phyloP scores from a whole-genome alignment of 805 yeast genomes.

The Dipodascopsis uninucleata region DNA sequence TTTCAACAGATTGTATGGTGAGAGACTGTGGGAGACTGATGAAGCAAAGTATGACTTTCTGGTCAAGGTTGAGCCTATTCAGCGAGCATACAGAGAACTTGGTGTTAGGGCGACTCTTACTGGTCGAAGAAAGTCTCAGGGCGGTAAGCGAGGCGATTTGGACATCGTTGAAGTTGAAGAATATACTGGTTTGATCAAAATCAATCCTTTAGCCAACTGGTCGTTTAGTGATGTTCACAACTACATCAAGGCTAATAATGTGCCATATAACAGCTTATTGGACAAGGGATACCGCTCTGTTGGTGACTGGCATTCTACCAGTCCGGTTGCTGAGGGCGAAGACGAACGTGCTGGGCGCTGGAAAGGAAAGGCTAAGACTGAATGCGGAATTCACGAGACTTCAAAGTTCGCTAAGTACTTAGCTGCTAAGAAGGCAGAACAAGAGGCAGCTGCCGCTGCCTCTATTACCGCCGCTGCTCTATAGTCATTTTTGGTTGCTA shows the following conservation, averaged over 20 bases:
- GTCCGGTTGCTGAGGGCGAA: conserved; percentile 83
- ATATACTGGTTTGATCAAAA: conserved; percentile 67
- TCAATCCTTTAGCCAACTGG: conserved; percentile 88
- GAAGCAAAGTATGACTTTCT: conserved; percentile 78
- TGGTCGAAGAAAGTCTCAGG: conserved; percentile 87
- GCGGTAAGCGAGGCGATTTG: conserved; percentile 70
- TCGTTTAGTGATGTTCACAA: conserved; percentile 63
- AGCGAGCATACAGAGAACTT: conserved; percentile 72
- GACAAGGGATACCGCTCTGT: conserved; percentile 86
- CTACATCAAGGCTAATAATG: conserved; percentile 66
- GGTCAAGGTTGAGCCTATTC: conserved; percentile 90
- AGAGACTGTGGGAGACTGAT: conserved; percentile 74
- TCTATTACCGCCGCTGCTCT: too few relatives aligned
- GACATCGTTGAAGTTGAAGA: conserved; percentile 75
- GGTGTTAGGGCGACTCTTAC: conserved; percentile 82
- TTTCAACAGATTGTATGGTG: conserved; percentile 67
- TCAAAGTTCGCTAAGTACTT: conserved; percentile 66
- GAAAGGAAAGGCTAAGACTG: conserved; percentile 89
- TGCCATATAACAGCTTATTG: conserved; percentile 80
- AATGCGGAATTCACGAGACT: conserved; percentile 90
- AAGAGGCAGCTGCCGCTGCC: conserved; percentile 8
- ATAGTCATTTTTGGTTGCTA: too few relatives aligned
- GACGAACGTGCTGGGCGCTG: conserved; percentile 97
- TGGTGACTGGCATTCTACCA: conserved; percentile 94
- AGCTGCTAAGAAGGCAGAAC: conserved; percentile 8